A percentile compares a stretch with the other conserved stretches of the same genome.
Evolutionary conservation across 1,139 yeast species (phyloP).

Genomic region (Blastobotrys serpentis): DNA sequence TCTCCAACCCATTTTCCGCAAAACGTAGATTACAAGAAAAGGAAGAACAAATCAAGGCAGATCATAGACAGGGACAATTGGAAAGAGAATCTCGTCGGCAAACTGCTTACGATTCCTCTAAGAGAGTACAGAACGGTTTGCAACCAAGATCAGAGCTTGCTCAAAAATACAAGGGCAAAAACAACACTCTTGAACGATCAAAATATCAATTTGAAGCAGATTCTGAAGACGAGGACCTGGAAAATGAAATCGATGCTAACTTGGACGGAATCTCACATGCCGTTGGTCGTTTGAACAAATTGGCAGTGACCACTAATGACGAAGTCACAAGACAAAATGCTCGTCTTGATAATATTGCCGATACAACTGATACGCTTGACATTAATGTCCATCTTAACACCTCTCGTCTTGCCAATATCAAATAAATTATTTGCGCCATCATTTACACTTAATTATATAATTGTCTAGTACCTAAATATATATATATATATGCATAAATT

Average conservation of each 20-base stretch:
- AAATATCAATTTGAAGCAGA: conserved; percentile 60
- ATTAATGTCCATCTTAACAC: conserved; percentile 53
- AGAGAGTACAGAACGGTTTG: conserved; percentile 48
- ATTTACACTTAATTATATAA: too few relatives aligned
- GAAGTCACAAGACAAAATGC: conserved; percentile 53
- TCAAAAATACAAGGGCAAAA: conserved; percentile 32
- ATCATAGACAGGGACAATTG: conserved; percentile 56
- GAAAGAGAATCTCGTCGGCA: conserved; percentile 46
- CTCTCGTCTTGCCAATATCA: conserved; percentile 42
- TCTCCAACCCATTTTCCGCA: conserved; percentile 82
- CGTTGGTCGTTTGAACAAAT: conserved; percentile 48
- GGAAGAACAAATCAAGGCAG: conserved; percentile 68
- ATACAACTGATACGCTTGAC: conserved; percentile 53
- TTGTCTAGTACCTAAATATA: conserved; percentile 1
- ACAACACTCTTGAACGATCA: conserved; percentile 39
- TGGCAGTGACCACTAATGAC: conserved; percentile 53
- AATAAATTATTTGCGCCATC: conserved; percentile 24
- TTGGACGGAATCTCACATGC: conserved; percentile 51
- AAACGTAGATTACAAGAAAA: conserved; percentile 72
- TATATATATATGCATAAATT: conserved; percentile 1
- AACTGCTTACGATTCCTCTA: conserved; percentile 47
- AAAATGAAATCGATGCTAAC: conserved; percentile 55
- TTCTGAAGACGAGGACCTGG: conserved; percentile 61
- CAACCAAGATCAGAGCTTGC: conserved; percentile 41
- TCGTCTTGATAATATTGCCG: conserved; percentile 53